phyloP scores from a whole-genome alignment of 495 filamentous ascomycete species.

The Saxispiralis lemnorum region DNA sequence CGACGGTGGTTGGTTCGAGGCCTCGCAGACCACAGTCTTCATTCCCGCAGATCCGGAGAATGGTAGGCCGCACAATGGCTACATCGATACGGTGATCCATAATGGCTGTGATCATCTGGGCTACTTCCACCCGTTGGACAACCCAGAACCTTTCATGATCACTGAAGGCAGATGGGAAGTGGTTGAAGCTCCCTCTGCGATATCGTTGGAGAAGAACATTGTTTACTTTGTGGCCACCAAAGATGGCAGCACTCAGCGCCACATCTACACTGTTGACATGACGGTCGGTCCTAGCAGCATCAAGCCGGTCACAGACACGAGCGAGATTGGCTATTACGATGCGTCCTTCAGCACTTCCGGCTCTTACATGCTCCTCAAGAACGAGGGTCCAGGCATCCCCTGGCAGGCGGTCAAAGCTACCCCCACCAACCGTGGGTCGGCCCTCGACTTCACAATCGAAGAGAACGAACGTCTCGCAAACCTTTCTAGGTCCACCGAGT shows the following conservation, averaged over 20 bases:
- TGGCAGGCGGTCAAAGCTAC: constrained; percentile 86
- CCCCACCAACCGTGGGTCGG: constrained; percentile 43
- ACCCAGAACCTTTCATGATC: constrained; percentile 58
- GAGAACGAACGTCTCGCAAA: constrained; percentile 52
- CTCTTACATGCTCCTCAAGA: constrained; percentile 66
- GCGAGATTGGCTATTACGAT: constrained; percentile 62
- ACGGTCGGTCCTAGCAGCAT: constrained; percentile 44
- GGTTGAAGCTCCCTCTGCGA: constrained; percentile 65
- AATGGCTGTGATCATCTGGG: constrained; percentile 80
- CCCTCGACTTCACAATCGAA: constrained; percentile 49
- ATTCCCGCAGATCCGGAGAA: constrained; percentile 69
- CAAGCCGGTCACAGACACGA: constrained; percentile 53
- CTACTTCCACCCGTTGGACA: constrained; percentile 87
- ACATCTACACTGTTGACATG: constrained; percentile 78
- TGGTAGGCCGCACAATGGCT: constrained; percentile 66
- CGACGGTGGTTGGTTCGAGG: constrained; percentile 95
- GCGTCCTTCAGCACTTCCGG: constrained; percentile 71
- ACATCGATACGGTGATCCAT: constrained; percentile 79
- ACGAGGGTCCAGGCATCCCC: constrained; percentile 70
- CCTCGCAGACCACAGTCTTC: constrained; percentile 68
- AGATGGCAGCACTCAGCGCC: constrained; percentile 70
- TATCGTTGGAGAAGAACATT: constrained; percentile 67
- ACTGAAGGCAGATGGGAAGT: constrained; percentile 90
- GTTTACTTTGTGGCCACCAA: constrained; percentile 86
- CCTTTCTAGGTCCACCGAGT: constrained; percentile 53